Evolutionary conservation across 1,284 basidiomycete species (phyloP), one percentile per base, ranked within the genome.

Genomic region (Phlebopus sp.): DNA sequence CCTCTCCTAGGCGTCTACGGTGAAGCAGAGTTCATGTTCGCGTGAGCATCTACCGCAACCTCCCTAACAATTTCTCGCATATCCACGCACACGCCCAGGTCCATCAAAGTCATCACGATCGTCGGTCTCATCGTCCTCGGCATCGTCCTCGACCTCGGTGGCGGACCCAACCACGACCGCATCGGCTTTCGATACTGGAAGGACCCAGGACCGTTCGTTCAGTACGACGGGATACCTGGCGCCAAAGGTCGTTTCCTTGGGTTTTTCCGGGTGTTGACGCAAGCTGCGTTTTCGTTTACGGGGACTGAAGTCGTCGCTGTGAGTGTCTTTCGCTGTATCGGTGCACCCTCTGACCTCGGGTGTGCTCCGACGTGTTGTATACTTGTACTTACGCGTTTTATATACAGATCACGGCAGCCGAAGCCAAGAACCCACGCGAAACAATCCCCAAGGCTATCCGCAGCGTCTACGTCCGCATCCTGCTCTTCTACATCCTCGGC

Each of bases 251-350:
- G 56, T 18, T 73, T 73, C 60, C 60, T 72, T 37, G 71, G 70
- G 34, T 76, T 75, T 66, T 76, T 69, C 67, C 62, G 68, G 1
- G 69, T 68, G 14, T 67, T 69, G 11, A 63, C 61, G 18, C 57
- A 59, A 54, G 62, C 51, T 45, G 67, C 51, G 41, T 80, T 81
- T 66, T 74, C 71, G 17, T 79, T 72, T 59, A 72, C 72, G 50
- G 73, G 78, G 55, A 78, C 78, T n/a, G 80, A 82, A 57, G 74
- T 79, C 41, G 74, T 81, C 31, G 78, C 76, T 27, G 49, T 51
- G 36, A 42, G 46, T 44, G 5, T 34, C 37, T 5, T 39, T 21
- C 13, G n/a, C 7, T 5, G 3, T 6, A 25, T 39, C n/a, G 13
- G 5, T 8, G 27, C n/a, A n/a, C 10, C 8, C 9, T 29, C 27